Evolutionary conservation across 257 asterid species (phyloP), one percentile per base, ranked within the genome.

Genomic region (Capsicum pubescens): DNA sequence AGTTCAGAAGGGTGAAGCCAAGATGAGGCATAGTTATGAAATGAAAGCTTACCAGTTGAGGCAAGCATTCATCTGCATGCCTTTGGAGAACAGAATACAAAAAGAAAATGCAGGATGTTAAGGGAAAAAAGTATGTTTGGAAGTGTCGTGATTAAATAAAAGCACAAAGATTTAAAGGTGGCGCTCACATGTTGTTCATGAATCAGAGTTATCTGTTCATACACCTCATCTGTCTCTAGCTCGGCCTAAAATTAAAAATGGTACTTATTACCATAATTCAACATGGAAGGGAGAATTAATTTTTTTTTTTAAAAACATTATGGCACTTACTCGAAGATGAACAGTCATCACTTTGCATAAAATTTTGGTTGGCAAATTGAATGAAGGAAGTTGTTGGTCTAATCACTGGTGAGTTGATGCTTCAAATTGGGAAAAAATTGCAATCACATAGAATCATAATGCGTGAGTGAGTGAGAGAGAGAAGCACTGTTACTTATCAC

Each of bases 21-120:
- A 39, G 56, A 81, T 58, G 4, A 80, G 59, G 6, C 64, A 77
- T 54, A 26, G 8, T 54, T 32, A 26, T 76, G 64, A 32, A 15
- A 77, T 55, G 56, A 46, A 81, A 87, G 83, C 89, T 85, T 90
- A 97, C 99, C 92, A 97, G 79, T 15, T 92, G 94, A 80, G 99
- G 99, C 85, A 97, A 88, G 86, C 99, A 97, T 80, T 97, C 99
- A 85, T 97, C 98, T 72, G 98, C 99, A 83, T 97, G 99, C 91
- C 98, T 93, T 82, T 98, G 90, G 48, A 97, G 90, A 83, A 97
- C 99, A 48, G 98, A 87, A 86, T 14, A 82, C 32, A 69, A 85
- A 52, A 68, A 54, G 80, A 86, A 35, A 84, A 63, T 26, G 84
- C 66, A 81, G 9, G 39, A 14, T 7, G 58, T 32, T 19, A 58